Evolutionary conservation across 345 rosid genomes (phyloP).

Genomic region (Salix viminalis): DNA sequence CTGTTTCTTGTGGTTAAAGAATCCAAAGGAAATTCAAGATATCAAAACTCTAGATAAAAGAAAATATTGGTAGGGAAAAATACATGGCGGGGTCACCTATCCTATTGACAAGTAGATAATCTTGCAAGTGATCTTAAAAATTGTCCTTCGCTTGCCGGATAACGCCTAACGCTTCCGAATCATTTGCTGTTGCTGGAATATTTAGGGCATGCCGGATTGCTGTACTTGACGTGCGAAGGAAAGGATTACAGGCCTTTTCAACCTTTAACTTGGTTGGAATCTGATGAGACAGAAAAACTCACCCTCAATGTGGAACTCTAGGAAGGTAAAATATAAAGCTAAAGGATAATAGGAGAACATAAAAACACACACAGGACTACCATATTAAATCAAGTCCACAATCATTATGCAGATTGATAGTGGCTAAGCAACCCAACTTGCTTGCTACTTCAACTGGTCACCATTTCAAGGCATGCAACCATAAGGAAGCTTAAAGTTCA

Average conservation of each 20-base stretch:
- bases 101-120: conserved; percentile 38
- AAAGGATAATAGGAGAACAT: not conserved
- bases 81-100: conserved; percentile 8
- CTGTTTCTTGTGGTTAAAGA: not conserved
- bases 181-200: conserved; percentile 59
- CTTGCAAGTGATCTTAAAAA: conserved; percentile 31
- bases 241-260: conserved; percentile 90
- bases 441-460: not conserved
- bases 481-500: not conserved
- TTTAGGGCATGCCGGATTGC: conserved; percentile 61
- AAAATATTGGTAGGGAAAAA: not conserved
- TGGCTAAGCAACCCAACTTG: not conserved
- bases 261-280: conserved; percentile 71
- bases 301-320: not conserved
- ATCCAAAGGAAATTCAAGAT: not conserved
- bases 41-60: not conserved
- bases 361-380: not conserved
- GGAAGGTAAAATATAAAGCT: not conserved
- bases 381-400: not conserved
- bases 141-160: conserved; percentile 76
- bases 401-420: not conserved
- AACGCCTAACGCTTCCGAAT: conserved; percentile 62
- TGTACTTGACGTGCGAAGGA: conserved; percentile 64
- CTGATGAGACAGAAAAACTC: conserved; percentile 28
- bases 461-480: not conserved